Conservation (phyloP, 1,284 basidiomycete genomes). For the Mycena citricolor region DNA sequence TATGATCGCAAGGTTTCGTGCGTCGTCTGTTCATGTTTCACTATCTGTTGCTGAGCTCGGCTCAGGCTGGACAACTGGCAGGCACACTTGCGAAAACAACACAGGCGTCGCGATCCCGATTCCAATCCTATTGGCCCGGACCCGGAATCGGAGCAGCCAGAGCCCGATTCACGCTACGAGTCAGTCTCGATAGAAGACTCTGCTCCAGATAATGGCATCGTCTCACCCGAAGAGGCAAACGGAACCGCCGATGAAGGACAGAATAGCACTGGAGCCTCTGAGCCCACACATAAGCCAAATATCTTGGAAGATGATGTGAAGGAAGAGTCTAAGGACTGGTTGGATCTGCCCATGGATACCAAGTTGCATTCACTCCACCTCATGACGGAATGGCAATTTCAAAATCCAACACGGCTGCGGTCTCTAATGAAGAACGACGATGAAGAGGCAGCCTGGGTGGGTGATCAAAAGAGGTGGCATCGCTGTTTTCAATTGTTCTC, state of each 20-base stretch:
- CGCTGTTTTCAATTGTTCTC: slow-evolving; percentile 9
- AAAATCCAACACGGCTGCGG: slow-evolving; percentile 65
- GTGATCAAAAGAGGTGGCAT: slow-evolving; percentile 29
- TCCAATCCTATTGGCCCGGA: slow-evolving; percentile 70
- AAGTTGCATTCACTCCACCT: slow-evolving; percentile 78
- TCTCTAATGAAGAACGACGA: slow-evolving; percentile 76
- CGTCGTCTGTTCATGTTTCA: slow-evolving; percentile 32
- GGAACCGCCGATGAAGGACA: slow-evolving; percentile 10
- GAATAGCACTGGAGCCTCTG: slow-evolving; percentile 16
- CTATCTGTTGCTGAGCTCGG: slow-evolving; percentile 25
- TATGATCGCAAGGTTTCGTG: slow-evolving; percentile 80
- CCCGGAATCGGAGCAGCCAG: slow-evolving; percentile 24
- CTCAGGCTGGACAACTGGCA: slow-evolving; percentile 75
- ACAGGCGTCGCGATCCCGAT: slow-evolving; percentile 64
- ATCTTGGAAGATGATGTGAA: slow-evolving; percentile 24
- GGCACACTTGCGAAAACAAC: slow-evolving; percentile 67
- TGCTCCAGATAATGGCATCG: slow-evolving; percentile 3
- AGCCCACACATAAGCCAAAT: slow-evolving; percentile 4
- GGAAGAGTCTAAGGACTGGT: slow-evolving; percentile 59
- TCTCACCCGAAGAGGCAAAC: slow-evolving; percentile 8
- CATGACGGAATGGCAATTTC: slow-evolving; percentile 80
- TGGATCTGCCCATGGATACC: slow-evolving; percentile 63
- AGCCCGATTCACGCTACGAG: slow-evolving; percentile 16
- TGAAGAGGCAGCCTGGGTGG: slow-evolving; percentile 71
- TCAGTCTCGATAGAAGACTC: slow-evolving; percentile 9